These are phyloP conservation scores for Chrysopogon serrulatus DNA, from an alignment of 176 grass and related monocot species.

Conservation along the genomic window DNA sequence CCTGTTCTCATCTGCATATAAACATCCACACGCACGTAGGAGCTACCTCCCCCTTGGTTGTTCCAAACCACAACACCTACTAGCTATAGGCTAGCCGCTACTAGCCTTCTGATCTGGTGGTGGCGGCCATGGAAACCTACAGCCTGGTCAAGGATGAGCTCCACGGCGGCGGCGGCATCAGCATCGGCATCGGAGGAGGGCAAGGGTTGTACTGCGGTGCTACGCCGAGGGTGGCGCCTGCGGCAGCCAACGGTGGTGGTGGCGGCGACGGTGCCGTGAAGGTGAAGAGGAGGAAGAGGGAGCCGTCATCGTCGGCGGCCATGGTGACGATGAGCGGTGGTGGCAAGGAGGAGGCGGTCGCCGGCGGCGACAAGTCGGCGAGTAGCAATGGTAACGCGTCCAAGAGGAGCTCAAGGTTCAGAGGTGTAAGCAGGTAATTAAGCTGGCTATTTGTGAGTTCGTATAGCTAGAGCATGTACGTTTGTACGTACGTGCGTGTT, in stretches of 20 bases:
- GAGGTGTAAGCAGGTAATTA: conserved; percentile 62
- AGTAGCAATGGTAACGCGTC: conserved; percentile 10
- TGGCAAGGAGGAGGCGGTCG: not conserved
- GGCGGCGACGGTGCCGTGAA: not conserved
- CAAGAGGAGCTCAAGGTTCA: conserved; percentile 69
- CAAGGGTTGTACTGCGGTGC: not conserved
- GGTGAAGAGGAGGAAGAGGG: conserved; percentile 48
- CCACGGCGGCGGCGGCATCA: not conserved
- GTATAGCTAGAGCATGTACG: not conserved
- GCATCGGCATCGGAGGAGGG: not conserved
- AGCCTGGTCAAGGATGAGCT: conserved; percentile 41
- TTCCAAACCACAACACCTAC: not conserved
- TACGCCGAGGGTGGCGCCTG: not conserved
- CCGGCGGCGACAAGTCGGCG: not conserved
- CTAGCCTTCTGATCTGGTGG: not conserved
- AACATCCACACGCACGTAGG: conserved; percentile 31
- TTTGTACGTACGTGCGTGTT: not conserved
- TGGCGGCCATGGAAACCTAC: conserved; percentile 14
- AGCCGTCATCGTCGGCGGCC: conserved; percentile 16
- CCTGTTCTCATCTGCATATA: conserved; percentile 19
- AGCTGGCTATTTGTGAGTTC: not conserved
- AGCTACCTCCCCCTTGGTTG: conserved; percentile 13
- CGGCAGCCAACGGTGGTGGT: not conserved
- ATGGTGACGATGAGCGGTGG: not conserved
- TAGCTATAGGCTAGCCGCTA: not conserved